Evolutionary conservation across 139 green algal genomes (phyloP), one percentile per base, ranked within the genome.

Genomic region (Mychonastes homosphaera): DNA sequence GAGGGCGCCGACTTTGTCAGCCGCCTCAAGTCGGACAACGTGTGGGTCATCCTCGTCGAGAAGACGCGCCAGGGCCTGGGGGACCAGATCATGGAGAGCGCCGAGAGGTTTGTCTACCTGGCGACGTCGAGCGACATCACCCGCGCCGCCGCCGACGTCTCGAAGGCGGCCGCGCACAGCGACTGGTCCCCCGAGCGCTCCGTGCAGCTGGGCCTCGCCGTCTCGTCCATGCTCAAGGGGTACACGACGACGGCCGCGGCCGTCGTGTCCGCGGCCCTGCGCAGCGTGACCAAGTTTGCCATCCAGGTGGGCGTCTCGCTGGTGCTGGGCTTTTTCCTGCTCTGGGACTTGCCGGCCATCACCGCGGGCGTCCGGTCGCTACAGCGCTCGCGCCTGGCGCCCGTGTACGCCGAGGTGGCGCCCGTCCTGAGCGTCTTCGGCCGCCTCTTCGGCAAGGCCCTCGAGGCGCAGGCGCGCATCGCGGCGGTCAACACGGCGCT

Each of bases 301-400:
- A 62, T 95, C 16, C 80, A 94, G 83, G 79, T 89, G 16, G 62
- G 83, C 12, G 80, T 96, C n/a, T 87, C 76, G 39, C 67, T 96
- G 60, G 80, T 95, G 48, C 76, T 95, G 26, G 84, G 75, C 27
- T 96, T 96, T 76, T 89, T 96, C 77, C 72, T 95, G 36, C 72
- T 96, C 36, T 95, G 84, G 87, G 89, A 96, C 76, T 69, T 94
- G 52, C 84, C 87, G 7, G 72, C 53, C 38, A 95, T 96, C 69
- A 52, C 39, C 4, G 8, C 15, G 2, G 87, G 83, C 23, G 68
- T 92, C 3, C 29, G 51, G 23, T 78, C 67, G 26, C 78, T 95
- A 49, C 44, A 54, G 7, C 79, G 71, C 48, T 84, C 69, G 2
- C 73, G 87, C 21, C 61, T 95, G 3, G 71, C 73, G 0, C 73